Conservation (phyloP, 2,329 filamentous ascomycete species). For the Colletotrichum cereale region DNA sequence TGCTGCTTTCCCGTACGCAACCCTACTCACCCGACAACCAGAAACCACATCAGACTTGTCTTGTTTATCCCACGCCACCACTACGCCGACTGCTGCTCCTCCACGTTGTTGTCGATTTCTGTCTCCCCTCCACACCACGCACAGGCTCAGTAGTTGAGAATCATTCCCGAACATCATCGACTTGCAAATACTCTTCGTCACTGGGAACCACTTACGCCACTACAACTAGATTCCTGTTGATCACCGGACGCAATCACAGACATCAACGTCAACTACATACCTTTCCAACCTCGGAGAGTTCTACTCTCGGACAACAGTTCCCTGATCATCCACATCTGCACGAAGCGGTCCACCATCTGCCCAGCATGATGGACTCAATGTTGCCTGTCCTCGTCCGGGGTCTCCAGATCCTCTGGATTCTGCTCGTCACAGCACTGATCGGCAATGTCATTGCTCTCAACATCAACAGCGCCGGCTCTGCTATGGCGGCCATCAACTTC, state of each 20-base stretch:
- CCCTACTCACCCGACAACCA: conserved; percentile 37
- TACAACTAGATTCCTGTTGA: conserved; percentile 5
- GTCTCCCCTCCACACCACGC: conserved; percentile 2
- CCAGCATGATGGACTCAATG: conserved; percentile 52
- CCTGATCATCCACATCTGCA: background rate
- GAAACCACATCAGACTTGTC: conserved; percentile 14
- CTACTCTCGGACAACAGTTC: background rate
- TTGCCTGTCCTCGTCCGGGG: conserved; percentile 61
- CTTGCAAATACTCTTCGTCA: conserved; percentile 3
- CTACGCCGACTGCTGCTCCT: background rate
- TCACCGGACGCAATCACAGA: background rate
- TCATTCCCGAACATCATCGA: background rate
- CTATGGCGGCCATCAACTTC: conserved; percentile 67
- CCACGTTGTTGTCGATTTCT: background rate
- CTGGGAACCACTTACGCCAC: conserved; percentile 13
- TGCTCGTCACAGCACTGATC: conserved; percentile 68
- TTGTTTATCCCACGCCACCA: conserved; percentile 36
- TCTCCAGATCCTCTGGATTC: conserved; percentile 63
- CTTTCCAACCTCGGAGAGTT: background rate
- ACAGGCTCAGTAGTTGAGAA: conserved; percentile 15
- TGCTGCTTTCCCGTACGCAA: conserved; percentile 4
- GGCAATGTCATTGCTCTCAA: conserved; percentile 70
- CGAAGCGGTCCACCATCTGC: background rate
- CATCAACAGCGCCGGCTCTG: conserved; percentile 56
- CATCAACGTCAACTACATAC: conserved; percentile 8